A percentile compares a stretch with the other conserved stretches of the same genome.
These are phyloP conservation scores for Cucurbita maxima DNA, from an alignment of 306 rosid species.

Conservation along the genomic window DNA sequence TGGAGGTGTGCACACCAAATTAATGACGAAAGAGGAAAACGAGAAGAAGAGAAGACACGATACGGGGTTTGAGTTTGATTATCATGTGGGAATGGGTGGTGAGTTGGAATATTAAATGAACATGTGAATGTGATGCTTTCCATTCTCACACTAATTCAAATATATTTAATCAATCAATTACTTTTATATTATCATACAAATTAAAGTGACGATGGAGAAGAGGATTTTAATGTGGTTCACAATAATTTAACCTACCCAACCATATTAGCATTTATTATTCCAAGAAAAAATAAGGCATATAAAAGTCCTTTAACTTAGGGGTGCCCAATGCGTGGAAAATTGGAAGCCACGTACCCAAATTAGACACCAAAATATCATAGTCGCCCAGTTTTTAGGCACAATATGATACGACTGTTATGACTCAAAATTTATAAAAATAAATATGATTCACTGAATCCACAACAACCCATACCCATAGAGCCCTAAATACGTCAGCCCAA, in stretches of 20 bases:
- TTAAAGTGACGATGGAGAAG: background rate
- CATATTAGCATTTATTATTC: background rate
- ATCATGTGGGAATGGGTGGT: conserved; percentile 3
- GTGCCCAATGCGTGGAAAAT: background rate
- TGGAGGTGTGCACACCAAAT: conserved; percentile 1
- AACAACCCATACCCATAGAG: no score
- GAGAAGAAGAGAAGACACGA: no score
- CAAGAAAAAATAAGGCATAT: background rate
- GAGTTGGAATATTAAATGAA: background rate
- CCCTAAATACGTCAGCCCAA: no score
- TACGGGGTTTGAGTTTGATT: background rate
- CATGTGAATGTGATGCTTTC: background rate
- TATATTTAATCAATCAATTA: no score
- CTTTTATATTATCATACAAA: background rate
- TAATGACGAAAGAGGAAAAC: background rate
- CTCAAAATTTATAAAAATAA: no score
- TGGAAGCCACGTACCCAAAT: background rate
- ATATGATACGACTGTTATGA: no score
- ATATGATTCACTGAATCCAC: no score
- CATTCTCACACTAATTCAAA: background rate
- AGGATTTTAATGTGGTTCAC: background rate
- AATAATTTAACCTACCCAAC: background rate
- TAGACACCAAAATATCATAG: no score
- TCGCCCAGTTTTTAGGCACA: no score
- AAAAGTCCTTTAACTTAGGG: background rate